These are phyloP conservation scores for Sclerotinia sclerotiorum DNA, from an alignment of 2,329 filamentous ascomycete species.

Conservation along the genomic window DNA sequence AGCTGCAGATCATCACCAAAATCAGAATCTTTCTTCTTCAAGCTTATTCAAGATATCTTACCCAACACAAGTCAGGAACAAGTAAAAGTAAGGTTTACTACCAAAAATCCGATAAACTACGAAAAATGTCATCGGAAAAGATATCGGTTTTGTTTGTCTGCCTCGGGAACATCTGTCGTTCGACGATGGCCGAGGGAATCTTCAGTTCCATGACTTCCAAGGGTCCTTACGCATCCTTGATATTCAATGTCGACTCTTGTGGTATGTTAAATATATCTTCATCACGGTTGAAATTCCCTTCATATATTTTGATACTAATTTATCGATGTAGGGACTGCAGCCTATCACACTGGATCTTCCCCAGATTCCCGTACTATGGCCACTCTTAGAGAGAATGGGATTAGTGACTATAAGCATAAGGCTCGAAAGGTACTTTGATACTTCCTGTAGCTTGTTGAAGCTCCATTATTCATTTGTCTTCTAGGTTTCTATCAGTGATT, in stretches of 20 bases:
- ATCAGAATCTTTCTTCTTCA: conserved; percentile 9
- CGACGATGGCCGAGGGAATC: conserved; percentile 94
- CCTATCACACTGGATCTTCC: conserved; percentile 74
- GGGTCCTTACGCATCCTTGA: conserved; percentile 56
- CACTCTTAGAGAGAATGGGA: conserved; percentile 71
- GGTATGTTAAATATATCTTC: conserved; percentile 52
- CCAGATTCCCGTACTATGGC: conserved; percentile 84
- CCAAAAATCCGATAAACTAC: background rate
- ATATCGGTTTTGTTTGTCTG: conserved; percentile 90
- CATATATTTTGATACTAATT: background rate
- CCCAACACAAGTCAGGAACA: background rate
- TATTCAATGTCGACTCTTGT: conserved; percentile 78
- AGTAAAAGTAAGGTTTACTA: background rate
- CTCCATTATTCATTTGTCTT: conserved; percentile 22
- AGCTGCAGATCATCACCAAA: conserved; percentile 8
- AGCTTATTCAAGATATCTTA: background rate
- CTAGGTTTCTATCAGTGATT: conserved; percentile 65
- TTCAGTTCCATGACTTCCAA: conserved; percentile 71
- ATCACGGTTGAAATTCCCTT: background rate
- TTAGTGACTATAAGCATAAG: conserved; percentile 72
- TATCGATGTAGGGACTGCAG: conserved; percentile 49
- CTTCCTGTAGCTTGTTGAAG: background rate
- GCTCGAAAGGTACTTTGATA: conserved; percentile 65
- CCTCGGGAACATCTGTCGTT: conserved; percentile 91
- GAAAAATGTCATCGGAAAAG: conserved; percentile 27